A percentile compares a stretch with the other conserved stretches of the same genome.
phyloP scores from a whole-genome alignment of 169 alveolate genomes.

The Besnoitia besnoiti region DNA sequence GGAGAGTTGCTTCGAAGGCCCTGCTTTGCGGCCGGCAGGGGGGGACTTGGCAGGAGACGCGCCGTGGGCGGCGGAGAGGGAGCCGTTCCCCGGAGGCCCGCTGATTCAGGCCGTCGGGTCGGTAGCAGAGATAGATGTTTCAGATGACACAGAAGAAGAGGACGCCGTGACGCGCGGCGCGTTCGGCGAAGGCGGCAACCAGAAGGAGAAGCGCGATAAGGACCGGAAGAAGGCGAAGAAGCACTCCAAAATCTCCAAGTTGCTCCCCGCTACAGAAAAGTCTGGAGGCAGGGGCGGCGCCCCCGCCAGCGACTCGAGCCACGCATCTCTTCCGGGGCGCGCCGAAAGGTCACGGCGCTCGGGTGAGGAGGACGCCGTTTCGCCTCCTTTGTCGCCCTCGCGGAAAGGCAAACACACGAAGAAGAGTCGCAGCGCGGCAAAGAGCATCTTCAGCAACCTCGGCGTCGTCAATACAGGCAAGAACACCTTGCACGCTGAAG shows the following conservation, averaged over 20 bases:
- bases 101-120: slow-evolving; percentile 42
- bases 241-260: too few relatives aligned
- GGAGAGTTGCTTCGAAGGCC: too few relatives aligned
- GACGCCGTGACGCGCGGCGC: neutral
- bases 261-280: too few relatives aligned
- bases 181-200: neutral
- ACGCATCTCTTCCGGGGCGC: neutral
- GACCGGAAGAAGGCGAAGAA: neutral
- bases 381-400: neutral
- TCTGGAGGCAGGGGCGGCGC: too few relatives aligned
- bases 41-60: neutral
- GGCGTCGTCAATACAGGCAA: neutral
- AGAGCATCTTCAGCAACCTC: neutral
- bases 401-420: neutral
- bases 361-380: neutral
- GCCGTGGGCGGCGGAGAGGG: neutral
- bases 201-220: neutral
- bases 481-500: too few relatives aligned
- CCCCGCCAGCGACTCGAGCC: neutral
- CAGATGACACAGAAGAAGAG: slow-evolving; percentile 31
- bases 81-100: neutral
- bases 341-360: neutral
- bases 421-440: neutral
- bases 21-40: neutral
- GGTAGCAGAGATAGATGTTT: slow-evolving; percentile 21